These are phyloP conservation scores for Nannochloris sp. DNA, from an alignment of 139 green algal species.

Conservation along the genomic window DNA sequence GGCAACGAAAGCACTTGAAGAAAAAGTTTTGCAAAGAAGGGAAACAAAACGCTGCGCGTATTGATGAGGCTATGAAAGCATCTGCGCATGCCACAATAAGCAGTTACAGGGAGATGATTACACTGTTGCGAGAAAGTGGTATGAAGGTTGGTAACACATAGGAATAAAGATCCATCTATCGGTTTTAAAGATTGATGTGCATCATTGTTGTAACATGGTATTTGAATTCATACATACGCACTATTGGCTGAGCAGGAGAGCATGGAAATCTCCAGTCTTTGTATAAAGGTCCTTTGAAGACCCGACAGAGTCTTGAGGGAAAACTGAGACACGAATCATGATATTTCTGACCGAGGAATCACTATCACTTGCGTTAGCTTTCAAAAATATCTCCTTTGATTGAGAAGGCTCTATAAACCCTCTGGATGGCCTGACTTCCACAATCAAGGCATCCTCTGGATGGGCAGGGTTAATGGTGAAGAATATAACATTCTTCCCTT, in stretches of 20 bases:
- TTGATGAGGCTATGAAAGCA: slow-evolving; percentile 24
- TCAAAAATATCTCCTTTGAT: slow-evolving; percentile 3
- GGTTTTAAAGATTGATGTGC: too few species aligned
- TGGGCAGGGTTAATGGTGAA: slow-evolving; percentile 1
- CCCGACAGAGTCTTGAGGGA: too few species aligned
- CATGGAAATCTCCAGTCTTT: too few species aligned
- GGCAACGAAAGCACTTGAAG: slow-evolving; percentile 52
- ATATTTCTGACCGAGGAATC: too few species aligned
- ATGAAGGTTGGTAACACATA: not conserved
- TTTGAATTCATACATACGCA: too few species aligned
- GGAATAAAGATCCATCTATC: too few species aligned
- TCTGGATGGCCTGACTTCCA: not conserved
- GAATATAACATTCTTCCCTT: slow-evolving; percentile 6
- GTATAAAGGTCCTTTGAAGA: too few species aligned
- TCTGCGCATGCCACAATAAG: slow-evolving; percentile 1
- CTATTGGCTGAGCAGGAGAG: too few species aligned
- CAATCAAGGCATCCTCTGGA: not conserved
- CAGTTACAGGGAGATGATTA: slow-evolving; percentile 29
- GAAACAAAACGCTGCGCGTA: slow-evolving; percentile 11
- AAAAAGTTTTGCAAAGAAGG: slow-evolving; percentile 41
- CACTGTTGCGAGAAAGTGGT: slow-evolving; percentile 19
- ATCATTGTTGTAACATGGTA: too few species aligned
- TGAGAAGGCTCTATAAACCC: not conserved
- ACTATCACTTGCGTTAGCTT: not conserved
- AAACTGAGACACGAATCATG: too few species aligned